Base-by-base conservation (phyloP, 1,284 basidiomycete species). In the Cryptococcus jaspeensis region DNA sequence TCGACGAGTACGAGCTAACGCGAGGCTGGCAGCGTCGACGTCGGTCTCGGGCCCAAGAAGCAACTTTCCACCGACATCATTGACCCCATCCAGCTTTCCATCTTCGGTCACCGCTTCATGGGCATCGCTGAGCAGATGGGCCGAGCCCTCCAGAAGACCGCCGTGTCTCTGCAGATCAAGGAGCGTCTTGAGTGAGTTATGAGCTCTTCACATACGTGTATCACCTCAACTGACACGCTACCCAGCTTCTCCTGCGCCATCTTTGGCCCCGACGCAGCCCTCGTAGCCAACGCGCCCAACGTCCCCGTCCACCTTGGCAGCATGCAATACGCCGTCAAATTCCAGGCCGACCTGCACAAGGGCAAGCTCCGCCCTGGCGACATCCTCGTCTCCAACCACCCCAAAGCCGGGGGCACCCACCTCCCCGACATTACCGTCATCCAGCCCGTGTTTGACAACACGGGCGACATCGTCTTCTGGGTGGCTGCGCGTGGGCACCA, bases 61-160 rank as follows among this genome's bases (percentile, higher is more conserved):
- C 55, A 32, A 32, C 53, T 60, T 25, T 55, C 56, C 48, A 40
- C 54, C 36, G 47, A 43, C 9, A 37, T 52, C 13, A 70, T 74
- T 22, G 81, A 82, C 59, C 80, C 81, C 1, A 78, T 83, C 55
- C 71, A 82, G 55, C 75, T 83, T 13, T 81, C 80, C 7, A 74
- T 83, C 12, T 82, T 82, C 63, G 80, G 80, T 35, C 80, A 82
- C 63, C 72, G 81, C 39, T 78, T 80, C 61, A 80, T 80, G 74
- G 71, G 74, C 28, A 76, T 80, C 42, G 79, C 79, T 5, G 78
- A 83, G 65, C 78, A 67, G 60, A 60, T 60, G 59, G 52, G 59
- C 38, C 47, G 59, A 43, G 59, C 59, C 20, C 46, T 60, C 28
- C 59, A 60, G 37, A 60, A 60, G 52, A 60, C 59, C 12, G 59